Evolutionary conservation across 129 eudicot genomes (phyloP).

Genomic region (Silybum marianum): DNA sequence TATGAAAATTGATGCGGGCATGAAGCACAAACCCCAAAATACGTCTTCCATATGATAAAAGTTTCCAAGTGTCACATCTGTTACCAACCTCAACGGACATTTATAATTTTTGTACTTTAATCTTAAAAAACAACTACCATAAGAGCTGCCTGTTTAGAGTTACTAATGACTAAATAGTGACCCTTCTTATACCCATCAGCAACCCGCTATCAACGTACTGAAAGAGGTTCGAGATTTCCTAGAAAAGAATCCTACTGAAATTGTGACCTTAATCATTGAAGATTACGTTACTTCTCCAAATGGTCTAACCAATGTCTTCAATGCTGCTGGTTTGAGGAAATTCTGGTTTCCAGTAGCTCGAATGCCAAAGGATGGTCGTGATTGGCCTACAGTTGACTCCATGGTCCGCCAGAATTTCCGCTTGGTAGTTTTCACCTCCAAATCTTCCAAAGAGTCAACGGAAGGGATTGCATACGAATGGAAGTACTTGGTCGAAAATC

Average conservation of each 20-base stretch:
- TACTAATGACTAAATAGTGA: conserved; percentile 17
- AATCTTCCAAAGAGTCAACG: conserved; percentile 66
- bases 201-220: conserved; percentile 84
- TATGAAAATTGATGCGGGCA: not conserved
- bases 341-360: conserved; percentile 84
- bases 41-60: conserved; percentile 4
- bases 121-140: not conserved
- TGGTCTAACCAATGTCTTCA: conserved; percentile 78
- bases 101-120: not conserved
- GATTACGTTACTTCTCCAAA: conserved; percentile 91
- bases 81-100: not conserved
- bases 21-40: not conserved
- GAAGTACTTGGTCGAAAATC: conserved; percentile 85
- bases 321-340: conserved; percentile 77
- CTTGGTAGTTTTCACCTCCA: conserved; percentile 87
- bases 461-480: conserved; percentile 97
- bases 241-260: conserved; percentile 76
- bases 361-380: conserved; percentile 87
- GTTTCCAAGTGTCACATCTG: not conserved
- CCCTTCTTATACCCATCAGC: conserved; percentile 38
- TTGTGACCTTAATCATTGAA: conserved; percentile 82
- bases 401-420: conserved; percentile 78
- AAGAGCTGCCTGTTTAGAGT: not conserved
- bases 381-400: conserved; percentile 92
- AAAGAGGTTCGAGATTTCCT: conserved; percentile 72